Conservation (phyloP, 208 protist species). For the Borovskyia barvae region DNA sequence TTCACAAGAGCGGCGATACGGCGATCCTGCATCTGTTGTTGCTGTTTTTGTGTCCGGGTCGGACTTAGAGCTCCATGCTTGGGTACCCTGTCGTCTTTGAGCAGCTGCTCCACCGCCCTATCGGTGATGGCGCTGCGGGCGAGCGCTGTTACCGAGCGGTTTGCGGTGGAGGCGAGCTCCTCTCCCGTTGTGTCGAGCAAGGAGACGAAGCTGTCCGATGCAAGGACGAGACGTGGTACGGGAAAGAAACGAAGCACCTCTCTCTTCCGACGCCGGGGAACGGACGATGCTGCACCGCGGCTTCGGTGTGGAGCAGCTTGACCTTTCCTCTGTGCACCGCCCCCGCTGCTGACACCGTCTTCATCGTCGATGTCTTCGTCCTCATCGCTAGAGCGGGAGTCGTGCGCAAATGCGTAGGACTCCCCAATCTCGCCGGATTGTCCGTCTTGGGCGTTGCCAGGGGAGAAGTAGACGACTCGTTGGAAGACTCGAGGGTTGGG, state of each 20-base stretch:
- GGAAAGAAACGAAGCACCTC: constrained; percentile 30
- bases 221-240: constrained; percentile 65
- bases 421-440: neutral
- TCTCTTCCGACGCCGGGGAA: neutral
- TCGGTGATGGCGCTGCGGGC: neutral
- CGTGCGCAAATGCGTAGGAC: neutral
- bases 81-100: neutral
- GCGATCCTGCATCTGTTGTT: constrained; percentile 1
- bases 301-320: too few species aligned
- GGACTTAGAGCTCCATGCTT: neutral
- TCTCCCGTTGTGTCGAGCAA: constrained; percentile 47
- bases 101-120: neutral
- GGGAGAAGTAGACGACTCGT: neutral
- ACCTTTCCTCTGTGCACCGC: neutral
- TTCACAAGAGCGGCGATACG: constrained; percentile 10
- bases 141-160: neutral
- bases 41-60: neutral
- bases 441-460: neutral
- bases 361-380: neutral
- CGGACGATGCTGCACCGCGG: too few species aligned
- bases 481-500: constrained; percentile 55
- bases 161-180: constrained; percentile 21
- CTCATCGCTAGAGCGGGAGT: too few species aligned
- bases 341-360: neutral
- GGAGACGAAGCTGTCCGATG: constrained; percentile 50